Percentiles rank a stretch among this genome's conserved stretches.
Evolutionary conservation across 1,139 yeast species (phyloP).

Genomic region (Geotrichum reessii): DNA sequence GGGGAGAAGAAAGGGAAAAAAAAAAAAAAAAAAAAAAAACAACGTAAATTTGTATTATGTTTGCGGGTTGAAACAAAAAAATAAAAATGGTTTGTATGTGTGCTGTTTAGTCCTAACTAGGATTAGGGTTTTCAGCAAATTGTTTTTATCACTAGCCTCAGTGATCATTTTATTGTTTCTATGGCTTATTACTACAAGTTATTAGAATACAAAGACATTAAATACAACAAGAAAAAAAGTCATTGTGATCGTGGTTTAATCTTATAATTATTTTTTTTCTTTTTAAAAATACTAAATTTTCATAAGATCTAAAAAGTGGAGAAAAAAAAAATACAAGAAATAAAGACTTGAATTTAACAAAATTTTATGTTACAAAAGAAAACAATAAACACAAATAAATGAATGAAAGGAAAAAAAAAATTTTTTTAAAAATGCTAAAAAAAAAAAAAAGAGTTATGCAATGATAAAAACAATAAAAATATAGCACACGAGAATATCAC

Average conservation of each 20-base stretch:
- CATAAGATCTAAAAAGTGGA: not conserved
- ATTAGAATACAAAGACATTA: no score
- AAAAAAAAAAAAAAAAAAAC: not conserved
- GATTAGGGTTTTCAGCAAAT: not conserved
- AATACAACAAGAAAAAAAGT: no score
- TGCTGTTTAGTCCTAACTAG: not conserved
- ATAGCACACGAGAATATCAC: constrained; percentile 9
- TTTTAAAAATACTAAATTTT: no score
- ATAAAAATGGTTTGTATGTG: no score
- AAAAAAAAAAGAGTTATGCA: not conserved
- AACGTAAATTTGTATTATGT: no score
- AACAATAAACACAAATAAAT: not conserved
- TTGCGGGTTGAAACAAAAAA: no score
- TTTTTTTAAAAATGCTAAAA: not conserved
- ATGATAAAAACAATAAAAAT: constrained; percentile 6
- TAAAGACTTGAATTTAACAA: no score
- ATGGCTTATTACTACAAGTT: no score
- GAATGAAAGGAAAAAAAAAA: not conserved
- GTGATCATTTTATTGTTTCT: no score
- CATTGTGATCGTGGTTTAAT: no score
- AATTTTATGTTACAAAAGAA: not conserved
- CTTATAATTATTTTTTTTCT: no score
- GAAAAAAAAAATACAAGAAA: not conserved
- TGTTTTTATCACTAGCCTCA: no score
- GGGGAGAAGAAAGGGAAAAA: not conserved